These are phyloP conservation scores for Selenicereus undatus DNA, from an alignment of 148 eudicot genomes.

Conservation along the genomic window DNA sequence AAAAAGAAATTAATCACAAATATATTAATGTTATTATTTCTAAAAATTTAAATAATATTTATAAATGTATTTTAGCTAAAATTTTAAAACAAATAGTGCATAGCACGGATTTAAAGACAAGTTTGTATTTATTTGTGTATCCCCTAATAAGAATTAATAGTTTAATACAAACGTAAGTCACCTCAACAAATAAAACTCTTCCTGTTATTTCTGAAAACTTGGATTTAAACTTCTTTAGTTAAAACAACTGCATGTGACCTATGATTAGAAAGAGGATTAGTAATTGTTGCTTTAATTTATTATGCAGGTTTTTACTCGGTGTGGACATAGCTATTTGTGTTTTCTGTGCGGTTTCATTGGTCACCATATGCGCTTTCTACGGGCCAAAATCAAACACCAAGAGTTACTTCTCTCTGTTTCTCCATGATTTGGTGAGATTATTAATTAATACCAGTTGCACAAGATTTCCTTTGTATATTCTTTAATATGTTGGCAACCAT, in stretches of 20 bases:
- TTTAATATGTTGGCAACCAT: not conserved
- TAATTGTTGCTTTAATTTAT: not conserved
- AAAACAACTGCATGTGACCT: not conserved
- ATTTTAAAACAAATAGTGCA: too few relatives aligned
- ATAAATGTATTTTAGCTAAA: too few relatives aligned
- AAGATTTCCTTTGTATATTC: not conserved
- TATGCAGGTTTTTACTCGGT: slow-evolving; percentile 25
- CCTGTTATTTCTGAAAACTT: too few relatives aligned
- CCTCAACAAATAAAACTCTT: too few relatives aligned
- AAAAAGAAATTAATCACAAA: too few relatives aligned
- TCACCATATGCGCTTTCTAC: slow-evolving; percentile 13
- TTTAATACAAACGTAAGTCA: too few relatives aligned
- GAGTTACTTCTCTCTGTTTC: slow-evolving; percentile 21
- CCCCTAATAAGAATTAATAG: too few relatives aligned
- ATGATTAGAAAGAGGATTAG: not conserved
- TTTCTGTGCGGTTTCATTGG: slow-evolving; percentile 16
- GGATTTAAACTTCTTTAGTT: too few relatives aligned
- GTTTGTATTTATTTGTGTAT: too few relatives aligned
- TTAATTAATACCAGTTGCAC: not conserved
- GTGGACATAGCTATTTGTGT: slow-evolving; percentile 22
- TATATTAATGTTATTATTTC: too few relatives aligned
- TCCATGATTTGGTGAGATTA: slow-evolving; percentile 27
- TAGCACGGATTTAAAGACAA: too few relatives aligned
- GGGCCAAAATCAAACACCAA: slow-evolving; percentile 7
- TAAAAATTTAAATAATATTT: too few relatives aligned